These are phyloP conservation scores for Auriscalpium orientale DNA, from an alignment of 768 basidiomycete species.

Conservation along the genomic window DNA sequence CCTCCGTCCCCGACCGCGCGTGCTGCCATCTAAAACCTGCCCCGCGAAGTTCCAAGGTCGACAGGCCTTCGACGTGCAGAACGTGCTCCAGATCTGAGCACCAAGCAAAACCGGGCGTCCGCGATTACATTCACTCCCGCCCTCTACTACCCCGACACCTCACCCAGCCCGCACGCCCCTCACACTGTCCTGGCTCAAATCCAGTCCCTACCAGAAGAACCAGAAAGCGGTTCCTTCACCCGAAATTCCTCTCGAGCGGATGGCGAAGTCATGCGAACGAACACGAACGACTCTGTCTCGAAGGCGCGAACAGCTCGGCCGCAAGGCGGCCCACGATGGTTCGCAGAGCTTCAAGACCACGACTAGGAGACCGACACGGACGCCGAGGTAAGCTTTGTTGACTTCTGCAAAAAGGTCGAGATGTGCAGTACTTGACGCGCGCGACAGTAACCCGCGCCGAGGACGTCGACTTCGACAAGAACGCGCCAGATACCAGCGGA, in stretches of 20 bases:
- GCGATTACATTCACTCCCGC: too few relatives aligned
- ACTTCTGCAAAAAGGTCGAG: too few relatives aligned
- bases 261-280: constrained; percentile 72
- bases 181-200: constrained; percentile 19
- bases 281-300: constrained; percentile 87
- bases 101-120: too few relatives aligned
- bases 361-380: constrained; percentile 48
- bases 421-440: too few relatives aligned
- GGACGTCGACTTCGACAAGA: constrained; percentile 58
- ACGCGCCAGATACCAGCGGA: constrained; percentile 57
- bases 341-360: constrained; percentile 58
- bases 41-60: too few relatives aligned
- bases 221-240: constrained; percentile 17
- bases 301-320: constrained; percentile 76
- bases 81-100: too few relatives aligned
- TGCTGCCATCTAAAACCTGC: too few relatives aligned
- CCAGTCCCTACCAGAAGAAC: constrained; percentile 38
- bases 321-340: constrained; percentile 44
- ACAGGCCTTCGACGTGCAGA: too few relatives aligned
- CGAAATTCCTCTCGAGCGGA: constrained; percentile 12
- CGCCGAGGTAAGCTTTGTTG: too few relatives aligned
- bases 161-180: neutral
- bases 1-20: too few relatives aligned
- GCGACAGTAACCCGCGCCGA: too few relatives aligned
- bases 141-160: neutral